Conservation (phyloP, 306 rosid species). For the Cicer yamashitae region DNA sequence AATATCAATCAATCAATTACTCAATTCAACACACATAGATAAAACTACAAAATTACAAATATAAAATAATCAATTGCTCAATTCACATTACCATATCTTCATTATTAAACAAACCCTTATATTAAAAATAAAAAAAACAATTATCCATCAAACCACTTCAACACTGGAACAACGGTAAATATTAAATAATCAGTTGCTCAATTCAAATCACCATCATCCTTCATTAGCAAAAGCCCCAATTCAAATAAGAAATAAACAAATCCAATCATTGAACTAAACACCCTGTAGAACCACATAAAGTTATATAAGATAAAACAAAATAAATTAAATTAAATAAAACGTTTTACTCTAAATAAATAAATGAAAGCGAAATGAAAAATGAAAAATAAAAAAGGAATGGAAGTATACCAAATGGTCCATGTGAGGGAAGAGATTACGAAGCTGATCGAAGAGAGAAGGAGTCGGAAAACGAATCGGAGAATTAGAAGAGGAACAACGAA, state of each 20-base stretch:
- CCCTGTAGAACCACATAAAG: too few relatives aligned
- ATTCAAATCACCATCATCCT: background rate
- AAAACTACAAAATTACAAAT: background rate
- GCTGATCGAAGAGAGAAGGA: constrained; percentile 69
- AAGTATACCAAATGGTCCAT: constrained; percentile 66
- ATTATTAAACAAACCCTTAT: background rate
- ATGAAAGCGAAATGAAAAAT: background rate
- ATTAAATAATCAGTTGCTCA: background rate
- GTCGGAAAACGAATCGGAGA: constrained; percentile 76
- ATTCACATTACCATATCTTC: background rate
- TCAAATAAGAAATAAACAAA: background rate
- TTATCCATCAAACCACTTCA: background rate
- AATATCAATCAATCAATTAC: background rate
- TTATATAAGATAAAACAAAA: background rate
- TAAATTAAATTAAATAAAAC: background rate
- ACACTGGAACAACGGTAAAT: background rate
- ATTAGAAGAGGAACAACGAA: constrained; percentile 84
- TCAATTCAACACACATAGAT: background rate
- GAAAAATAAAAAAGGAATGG: background rate
- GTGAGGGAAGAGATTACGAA: constrained; percentile 71
- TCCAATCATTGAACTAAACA: background rate
- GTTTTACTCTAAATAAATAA: background rate
- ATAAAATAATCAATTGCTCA: background rate
- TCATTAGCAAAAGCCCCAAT: background rate
- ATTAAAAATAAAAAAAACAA: background rate